Evolutionary conservation across 1,284 basidiomycete genomes (phyloP).

Genomic region (Cutaneotrichosporon mucoides): DNA sequence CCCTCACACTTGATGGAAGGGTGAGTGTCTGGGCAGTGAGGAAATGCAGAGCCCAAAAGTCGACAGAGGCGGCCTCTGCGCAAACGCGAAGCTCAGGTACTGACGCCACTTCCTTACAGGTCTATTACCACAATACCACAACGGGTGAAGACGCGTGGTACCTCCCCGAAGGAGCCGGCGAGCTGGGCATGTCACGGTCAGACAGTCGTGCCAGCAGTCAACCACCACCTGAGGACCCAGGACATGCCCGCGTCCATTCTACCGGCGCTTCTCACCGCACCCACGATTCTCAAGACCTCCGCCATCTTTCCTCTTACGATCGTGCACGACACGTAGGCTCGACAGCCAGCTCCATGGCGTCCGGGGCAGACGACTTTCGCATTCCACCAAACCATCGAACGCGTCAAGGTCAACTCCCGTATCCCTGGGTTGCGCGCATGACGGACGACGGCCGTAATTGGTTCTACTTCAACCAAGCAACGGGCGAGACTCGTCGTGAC

Average conservation of each 20-base stretch:
- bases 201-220: background rate
- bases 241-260: background rate
- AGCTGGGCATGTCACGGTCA: conserved; percentile 32
- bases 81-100: background rate
- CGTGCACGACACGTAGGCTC: background rate
- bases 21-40: conserved; percentile 29
- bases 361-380: conserved; percentile 25
- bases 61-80: background rate
- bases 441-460: conserved; percentile 80
- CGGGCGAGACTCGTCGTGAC: conserved; percentile 60
- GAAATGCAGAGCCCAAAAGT: background rate
- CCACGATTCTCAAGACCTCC: background rate
- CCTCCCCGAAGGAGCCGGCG: conserved; percentile 63
- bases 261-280: background rate
- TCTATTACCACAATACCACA: conserved; percentile 88
- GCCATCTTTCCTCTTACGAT: background rate
- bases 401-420: conserved; percentile 54
- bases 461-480: conserved; percentile 70
- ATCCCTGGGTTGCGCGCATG: conserved; percentile 72
- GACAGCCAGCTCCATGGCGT: no score
- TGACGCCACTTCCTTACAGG: conserved; percentile 52
- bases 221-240: background rate
- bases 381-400: conserved; percentile 20
- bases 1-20: conserved; percentile 47
- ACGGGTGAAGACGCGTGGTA: conserved; percentile 83